A percentile compares a stretch with the other conserved stretches of the same genome.
These are phyloP conservation scores for Colletotrichum eremochloae DNA, from an alignment of 2,329 filamentous ascomycete species.

Conservation along the genomic window DNA sequence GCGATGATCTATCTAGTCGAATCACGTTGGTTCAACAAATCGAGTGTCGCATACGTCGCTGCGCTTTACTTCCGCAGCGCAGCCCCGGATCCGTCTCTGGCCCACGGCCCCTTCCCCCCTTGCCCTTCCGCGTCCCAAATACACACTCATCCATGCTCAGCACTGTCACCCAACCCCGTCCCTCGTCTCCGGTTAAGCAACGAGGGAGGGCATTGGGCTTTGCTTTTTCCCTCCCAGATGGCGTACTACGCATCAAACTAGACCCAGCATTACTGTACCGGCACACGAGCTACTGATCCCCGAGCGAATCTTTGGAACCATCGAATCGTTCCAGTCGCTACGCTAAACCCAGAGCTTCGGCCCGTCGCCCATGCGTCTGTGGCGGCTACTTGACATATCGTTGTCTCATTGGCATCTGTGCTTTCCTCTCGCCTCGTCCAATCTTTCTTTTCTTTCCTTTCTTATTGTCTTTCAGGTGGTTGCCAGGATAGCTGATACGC, in stretches of 20 bases:
- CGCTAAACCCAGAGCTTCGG: constrained; percentile 37
- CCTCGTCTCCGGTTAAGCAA: constrained; percentile 23
- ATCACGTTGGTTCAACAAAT: constrained; percentile 19
- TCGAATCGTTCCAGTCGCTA: constrained; percentile 26
- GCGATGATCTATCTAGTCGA: background rate
- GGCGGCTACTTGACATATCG: constrained; percentile 42
- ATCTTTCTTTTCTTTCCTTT: constrained; percentile 41
- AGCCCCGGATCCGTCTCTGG: constrained; percentile 7
- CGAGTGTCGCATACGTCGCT: constrained; percentile 10
- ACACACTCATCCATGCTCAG: constrained; percentile 10
- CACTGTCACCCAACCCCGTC: constrained; percentile 14
- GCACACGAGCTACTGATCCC: constrained; percentile 33
- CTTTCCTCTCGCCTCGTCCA: constrained; percentile 39
- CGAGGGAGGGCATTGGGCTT: constrained; percentile 20
- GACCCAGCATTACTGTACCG: constrained; percentile 37
- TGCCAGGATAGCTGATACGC: constrained; percentile 40
- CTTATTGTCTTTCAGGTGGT: constrained; percentile 38
- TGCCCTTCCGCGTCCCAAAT: constrained; percentile 8
- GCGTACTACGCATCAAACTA: constrained; percentile 33
- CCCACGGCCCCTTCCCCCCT: background rate
- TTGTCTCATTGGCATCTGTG: constrained; percentile 40
- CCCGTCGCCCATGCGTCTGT: constrained; percentile 38
- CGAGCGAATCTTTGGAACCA: constrained; percentile 28
- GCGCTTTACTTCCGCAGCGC: background rate
- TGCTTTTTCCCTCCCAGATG: constrained; percentile 36